phyloP scores from a whole-genome alignment of 176 grass and related monocot genomes.

The Aegilops umbellulata region DNA sequence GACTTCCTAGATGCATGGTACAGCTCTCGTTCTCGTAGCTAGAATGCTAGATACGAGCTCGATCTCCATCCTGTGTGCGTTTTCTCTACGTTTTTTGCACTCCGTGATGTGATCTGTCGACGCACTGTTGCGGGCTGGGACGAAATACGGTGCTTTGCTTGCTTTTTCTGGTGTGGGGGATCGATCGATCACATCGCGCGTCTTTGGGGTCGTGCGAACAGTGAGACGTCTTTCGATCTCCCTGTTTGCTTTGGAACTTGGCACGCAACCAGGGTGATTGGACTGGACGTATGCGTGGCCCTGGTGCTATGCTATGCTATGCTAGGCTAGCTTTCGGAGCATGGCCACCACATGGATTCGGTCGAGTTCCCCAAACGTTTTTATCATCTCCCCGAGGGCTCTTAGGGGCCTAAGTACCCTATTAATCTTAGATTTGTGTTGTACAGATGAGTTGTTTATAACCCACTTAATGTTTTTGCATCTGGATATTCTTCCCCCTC shows the following conservation, averaged over 20 bases:
- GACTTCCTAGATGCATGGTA: not conserved
- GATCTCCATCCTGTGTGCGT: not conserved
- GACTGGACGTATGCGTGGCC: conserved; percentile 39
- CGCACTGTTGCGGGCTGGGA: conserved; percentile 30
- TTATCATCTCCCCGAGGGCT: not conserved
- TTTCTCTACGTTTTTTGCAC: not conserved
- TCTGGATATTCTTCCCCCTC: not conserved
- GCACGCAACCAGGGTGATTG: conserved; percentile 40
- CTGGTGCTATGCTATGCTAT: not conserved
- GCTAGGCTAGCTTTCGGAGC: conserved; percentile 13
- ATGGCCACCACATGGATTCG: conserved; percentile 20
- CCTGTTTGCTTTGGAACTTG: conserved; percentile 58
- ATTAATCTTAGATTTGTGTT: conserved; percentile 26
- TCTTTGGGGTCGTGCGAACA: conserved; percentile 39
- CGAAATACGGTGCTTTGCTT: conserved; percentile 23
- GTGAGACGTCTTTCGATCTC: conserved; percentile 42
- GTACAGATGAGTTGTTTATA: not conserved
- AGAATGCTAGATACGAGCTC: not conserved
- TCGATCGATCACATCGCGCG: conserved; percentile 21
- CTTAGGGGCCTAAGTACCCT: not conserved
- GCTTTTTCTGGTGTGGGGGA: conserved; percentile 19
- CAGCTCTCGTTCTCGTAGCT: conserved; percentile 1
- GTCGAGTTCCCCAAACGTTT: conserved; percentile 20
- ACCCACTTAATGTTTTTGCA: not conserved
- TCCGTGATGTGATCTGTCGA: conserved; percentile 7